phyloP scores from a whole-genome alignment of 345 rosid species.

The Trapa incisa region DNA sequence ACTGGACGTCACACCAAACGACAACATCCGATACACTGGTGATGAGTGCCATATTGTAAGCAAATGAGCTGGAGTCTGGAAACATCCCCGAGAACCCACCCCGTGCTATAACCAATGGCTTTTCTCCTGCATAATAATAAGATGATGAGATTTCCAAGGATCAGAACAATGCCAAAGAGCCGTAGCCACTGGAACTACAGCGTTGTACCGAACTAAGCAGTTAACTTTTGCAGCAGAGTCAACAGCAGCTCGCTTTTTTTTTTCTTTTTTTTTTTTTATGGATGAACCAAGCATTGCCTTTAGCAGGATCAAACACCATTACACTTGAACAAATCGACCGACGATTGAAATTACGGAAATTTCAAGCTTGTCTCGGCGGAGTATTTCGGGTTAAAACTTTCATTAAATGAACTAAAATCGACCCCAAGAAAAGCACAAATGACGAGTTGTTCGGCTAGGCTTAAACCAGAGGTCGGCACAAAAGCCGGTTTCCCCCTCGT shows the following conservation, averaged over 20 bases:
- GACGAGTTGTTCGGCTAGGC: neutral
- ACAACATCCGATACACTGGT: constrained; percentile 26
- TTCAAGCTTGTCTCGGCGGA: neutral
- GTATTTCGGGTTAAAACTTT: neutral
- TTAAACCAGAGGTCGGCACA: neutral
- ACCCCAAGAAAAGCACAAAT: neutral
- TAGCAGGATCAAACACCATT: too few relatives aligned
- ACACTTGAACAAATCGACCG: neutral
- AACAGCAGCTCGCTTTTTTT: too few relatives aligned
- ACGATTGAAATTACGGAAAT: neutral
- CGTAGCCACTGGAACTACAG: too few relatives aligned
- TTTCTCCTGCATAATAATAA: constrained; percentile 32
- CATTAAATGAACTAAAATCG: neutral
- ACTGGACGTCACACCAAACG: constrained; percentile 83
- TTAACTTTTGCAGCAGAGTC: too few relatives aligned
- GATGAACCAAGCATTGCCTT: too few relatives aligned
- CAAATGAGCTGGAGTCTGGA: constrained; percentile 46
- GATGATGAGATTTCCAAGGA: too few relatives aligned
- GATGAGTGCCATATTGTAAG: constrained; percentile 31
- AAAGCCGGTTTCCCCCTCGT: neutral
- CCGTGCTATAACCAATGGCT: constrained; percentile 66
- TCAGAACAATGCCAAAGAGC: too few relatives aligned
- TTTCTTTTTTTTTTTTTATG: too few relatives aligned
- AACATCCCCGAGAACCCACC: constrained; percentile 93
- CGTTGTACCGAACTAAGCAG: too few relatives aligned